Evolutionary conservation across 176 grass and related monocot genomes (phyloP).

Genomic region (maize (Zea mays)): Zm-B73-REFERENCE-NAM-5.0 NC_050096.1:306111501-306112000

Average conservation of each 20-base stretch:
- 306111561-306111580: constrained; percentile 80
- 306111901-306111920: background rate
- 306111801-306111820: background rate
- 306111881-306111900: constrained; percentile 19
- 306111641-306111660: background rate
- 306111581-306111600: constrained; percentile 82
- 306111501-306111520: constrained; percentile 48
- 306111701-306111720: background rate
- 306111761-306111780: background rate
- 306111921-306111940: background rate
- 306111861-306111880: background rate
- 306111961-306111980: background rate
- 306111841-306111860: background rate
- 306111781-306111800: constrained; percentile 2
- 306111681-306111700: background rate
- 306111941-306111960: background rate
- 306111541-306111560: constrained; percentile 88
- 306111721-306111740: background rate
- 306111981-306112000: background rate
- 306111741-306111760: background rate
- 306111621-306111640: constrained; percentile 53
- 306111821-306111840: background rate
- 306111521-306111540: constrained; percentile 87
- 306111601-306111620: constrained; percentile 91
- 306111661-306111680: background rate